These are phyloP conservation scores for Starmerella potacharoeniae DNA, from an alignment of 805 yeast species.

Conservation along the genomic window DNA sequence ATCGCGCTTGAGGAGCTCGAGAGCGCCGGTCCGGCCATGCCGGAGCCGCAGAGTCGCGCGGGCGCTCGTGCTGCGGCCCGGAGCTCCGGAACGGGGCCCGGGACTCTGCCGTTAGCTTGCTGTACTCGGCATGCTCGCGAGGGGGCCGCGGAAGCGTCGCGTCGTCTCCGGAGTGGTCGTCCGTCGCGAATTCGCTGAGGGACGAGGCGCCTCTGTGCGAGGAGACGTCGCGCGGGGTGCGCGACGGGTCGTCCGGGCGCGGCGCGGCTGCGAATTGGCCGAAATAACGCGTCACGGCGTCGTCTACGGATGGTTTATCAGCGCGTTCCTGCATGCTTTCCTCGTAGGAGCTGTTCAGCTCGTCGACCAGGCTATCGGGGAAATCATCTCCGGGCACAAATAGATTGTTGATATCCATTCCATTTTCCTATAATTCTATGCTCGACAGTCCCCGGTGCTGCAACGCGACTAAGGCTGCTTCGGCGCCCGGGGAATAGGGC, in stretches of 20 bases:
- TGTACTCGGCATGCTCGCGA: neutral
- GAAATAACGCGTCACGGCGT: neutral
- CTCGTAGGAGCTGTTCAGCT: neutral
- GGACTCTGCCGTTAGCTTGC: neutral
- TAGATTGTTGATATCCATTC: neutral
- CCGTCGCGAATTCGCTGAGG: neutral
- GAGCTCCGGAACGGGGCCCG: too few relatives aligned
- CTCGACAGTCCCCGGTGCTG: neutral
- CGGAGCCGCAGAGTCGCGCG: too few relatives aligned
- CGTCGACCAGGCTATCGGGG: neutral
- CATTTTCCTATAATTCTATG: neutral
- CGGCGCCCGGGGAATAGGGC: neutral
- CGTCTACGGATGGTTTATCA: neutral
- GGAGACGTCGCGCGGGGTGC: neutral
- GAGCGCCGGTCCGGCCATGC: neutral
- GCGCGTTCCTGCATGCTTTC: neutral
- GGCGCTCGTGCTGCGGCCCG: too few relatives aligned
- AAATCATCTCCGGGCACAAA: neutral
- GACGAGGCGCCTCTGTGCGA: neutral
- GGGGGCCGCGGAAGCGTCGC: neutral
- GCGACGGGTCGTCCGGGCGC: neutral
- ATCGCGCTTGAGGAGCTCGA: too few relatives aligned
- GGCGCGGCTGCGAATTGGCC: neutral
- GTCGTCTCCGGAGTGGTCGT: neutral
- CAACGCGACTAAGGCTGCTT: neutral